These are phyloP conservation scores for Cornus kousa DNA, from an alignment of 148 eudicot species.

Conservation along the genomic window DNA sequence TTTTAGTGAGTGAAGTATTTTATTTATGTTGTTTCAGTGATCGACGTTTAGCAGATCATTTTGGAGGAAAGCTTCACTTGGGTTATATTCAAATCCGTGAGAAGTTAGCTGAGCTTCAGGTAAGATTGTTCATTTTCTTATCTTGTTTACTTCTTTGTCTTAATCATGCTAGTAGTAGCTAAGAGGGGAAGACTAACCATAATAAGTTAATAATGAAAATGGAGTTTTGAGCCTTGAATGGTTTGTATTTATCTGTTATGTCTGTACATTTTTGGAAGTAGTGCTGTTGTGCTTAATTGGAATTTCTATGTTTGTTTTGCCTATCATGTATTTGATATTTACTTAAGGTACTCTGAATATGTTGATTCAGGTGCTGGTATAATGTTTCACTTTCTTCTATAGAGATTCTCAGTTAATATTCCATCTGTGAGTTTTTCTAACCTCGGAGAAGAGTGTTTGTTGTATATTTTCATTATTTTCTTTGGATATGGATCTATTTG, in stretches of 20 bases:
- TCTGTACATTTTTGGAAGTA: neutral
- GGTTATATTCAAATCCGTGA: conserved; percentile 99
- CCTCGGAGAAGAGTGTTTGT: conserved; percentile 49
- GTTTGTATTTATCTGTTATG: neutral
- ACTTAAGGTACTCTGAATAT: conserved; percentile 36
- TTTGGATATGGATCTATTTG: conserved; percentile 1
- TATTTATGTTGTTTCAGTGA: conserved; percentile 59
- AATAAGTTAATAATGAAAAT: neutral
- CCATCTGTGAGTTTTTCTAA: conserved; percentile 82
- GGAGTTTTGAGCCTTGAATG: neutral
- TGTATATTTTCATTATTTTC: conserved; percentile 18
- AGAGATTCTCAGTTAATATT: conserved; percentile 60
- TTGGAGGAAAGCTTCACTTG: conserved; percentile 96
- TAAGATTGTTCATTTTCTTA: conserved; percentile 20
- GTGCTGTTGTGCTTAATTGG: neutral
- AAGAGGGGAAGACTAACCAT: neutral
- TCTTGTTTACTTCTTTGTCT: neutral
- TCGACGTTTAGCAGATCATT: conserved; percentile 98
- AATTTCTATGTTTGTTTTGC: conserved; percentile 11
- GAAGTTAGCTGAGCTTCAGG: conserved; percentile 90
- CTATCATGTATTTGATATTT: conserved; percentile 8
- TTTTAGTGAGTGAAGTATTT: neutral
- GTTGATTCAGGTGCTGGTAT: conserved; percentile 78
- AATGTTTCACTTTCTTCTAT: conserved; percentile 74
- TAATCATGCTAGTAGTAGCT: neutral